Conservation (phyloP, 1,139 yeast genomes). For the Debaryomyces subglobosus region DNA sequence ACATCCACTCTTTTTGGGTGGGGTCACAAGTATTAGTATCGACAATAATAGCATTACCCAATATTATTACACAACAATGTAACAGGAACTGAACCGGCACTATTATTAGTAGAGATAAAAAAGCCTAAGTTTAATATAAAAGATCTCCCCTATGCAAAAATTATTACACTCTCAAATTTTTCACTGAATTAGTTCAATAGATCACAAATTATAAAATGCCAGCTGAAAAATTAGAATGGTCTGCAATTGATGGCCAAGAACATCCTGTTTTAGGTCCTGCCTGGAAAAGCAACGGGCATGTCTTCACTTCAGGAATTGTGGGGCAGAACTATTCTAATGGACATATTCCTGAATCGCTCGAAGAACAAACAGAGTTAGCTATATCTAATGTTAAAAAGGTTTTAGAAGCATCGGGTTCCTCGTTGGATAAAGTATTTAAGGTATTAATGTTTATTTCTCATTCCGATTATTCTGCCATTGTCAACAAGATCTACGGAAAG, state of each 20-base stretch:
- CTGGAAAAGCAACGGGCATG: slow-evolving; percentile 49
- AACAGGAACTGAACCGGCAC: background rate
- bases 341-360: slow-evolving; percentile 40
- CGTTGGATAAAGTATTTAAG: slow-evolving; percentile 53
- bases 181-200: background rate
- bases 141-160: background rate
- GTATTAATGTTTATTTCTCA: slow-evolving; percentile 54
- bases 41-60: background rate
- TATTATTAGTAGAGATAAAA: background rate
- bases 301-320: slow-evolving; percentile 49
- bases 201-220: slow-evolving; percentile 14
- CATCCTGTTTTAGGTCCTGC: slow-evolving; percentile 50
- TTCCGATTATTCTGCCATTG: slow-evolving; percentile 43
- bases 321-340: slow-evolving; percentile 40
- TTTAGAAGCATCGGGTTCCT: slow-evolving; percentile 50
- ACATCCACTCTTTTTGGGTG: slow-evolving; percentile 5
- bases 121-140: background rate
- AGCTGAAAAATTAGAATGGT: slow-evolving; percentile 42
- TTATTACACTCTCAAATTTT: background rate
- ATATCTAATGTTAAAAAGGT: slow-evolving; percentile 47
- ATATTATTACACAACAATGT: background rate
- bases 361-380: slow-evolving; percentile 50
- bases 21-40: background rate
- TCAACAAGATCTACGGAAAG: slow-evolving; percentile 51
- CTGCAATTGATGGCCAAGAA: slow-evolving; percentile 40